Evolutionary conservation across 768 basidiomycete genomes (phyloP), one percentile per base, ranked within the genome.

Genomic region (Phylloporus scabripes): DNA sequence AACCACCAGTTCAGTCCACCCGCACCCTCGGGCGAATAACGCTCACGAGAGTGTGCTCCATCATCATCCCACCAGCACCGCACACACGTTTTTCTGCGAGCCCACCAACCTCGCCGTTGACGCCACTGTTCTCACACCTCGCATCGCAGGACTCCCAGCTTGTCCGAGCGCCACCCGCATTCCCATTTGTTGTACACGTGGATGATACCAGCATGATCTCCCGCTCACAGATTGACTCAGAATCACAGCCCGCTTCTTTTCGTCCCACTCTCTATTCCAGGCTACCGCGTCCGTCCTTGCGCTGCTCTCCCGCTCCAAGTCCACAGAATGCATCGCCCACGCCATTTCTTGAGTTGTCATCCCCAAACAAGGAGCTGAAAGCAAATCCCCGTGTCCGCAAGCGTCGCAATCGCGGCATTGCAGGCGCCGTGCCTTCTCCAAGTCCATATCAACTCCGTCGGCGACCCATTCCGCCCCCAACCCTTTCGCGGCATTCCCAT

Each of bases 91-190:
- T 53, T 9, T 50, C 52, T 18, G 47, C 45, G 51, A 64, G 56
- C 45, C 63, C 57, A 43, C 59, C 46, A n/a, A 57, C 51, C 37
- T 67, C 49, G 56, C 65, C 69, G 31, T 60, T 68, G 14, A 63
- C 60, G 15, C 65, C 58, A 18, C 58, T 53, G 33, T 58, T 60
- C 24, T 63, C 56, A 7, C 57, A 51, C 26, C 26, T 53, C 18
- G 74, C 72, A 24, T 69, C 73, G 3, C 75, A 26, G 24, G 24
- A 42, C n/a, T 7, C 41, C 41, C 41, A 77, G 17, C 61, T 64
- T 46, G 63, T 81, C 47, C 68, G 73, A 38, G 79, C 82, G 1
- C 81, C 83, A 10, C 47, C 75, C 26, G 69, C 33, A 29, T 48
- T 56, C 44, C 64, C 66, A 12, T 54, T 64, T 26, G 50, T 56